phyloP scores from a whole-genome alignment of 2,329 filamentous ascomycete species.

The Esteya vermicola region DNA sequence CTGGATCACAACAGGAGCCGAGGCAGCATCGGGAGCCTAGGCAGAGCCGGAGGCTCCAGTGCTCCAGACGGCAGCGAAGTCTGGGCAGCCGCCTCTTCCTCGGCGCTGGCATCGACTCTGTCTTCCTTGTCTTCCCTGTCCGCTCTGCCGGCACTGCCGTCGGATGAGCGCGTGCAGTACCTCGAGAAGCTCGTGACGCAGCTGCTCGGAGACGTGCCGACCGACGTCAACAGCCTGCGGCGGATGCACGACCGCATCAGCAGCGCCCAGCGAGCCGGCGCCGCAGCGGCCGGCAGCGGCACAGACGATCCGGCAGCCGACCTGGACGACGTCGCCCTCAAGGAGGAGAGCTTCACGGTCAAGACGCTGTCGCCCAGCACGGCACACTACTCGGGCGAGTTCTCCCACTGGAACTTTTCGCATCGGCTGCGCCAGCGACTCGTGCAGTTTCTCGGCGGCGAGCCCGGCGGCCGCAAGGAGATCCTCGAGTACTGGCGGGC shows the following conservation, averaged over 20 bases:
- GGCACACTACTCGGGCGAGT: conserved; percentile 37
- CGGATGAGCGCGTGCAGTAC: conserved; percentile 2
- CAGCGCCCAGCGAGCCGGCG: background rate
- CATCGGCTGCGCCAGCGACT: conserved; percentile 20
- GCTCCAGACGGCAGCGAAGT: too few relatives aligned
- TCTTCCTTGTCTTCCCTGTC: too few relatives aligned
- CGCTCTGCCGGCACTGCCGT: too few relatives aligned
- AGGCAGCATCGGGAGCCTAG: too few relatives aligned
- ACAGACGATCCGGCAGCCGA: conserved; percentile 1
- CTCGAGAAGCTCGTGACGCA: conserved; percentile 9
- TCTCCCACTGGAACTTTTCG: conserved; percentile 39
- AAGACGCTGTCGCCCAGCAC: conserved; percentile 21
- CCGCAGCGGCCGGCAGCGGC: too few relatives aligned
- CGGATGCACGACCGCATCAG: conserved; percentile 10
- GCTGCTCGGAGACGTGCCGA: conserved; percentile 9
- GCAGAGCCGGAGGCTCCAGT: too few relatives aligned
- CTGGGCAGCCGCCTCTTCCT: too few relatives aligned
- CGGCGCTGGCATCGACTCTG: too few relatives aligned
- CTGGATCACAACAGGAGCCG: too few relatives aligned
- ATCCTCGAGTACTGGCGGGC: conserved; percentile 7
- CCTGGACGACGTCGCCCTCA: conserved; percentile 13
- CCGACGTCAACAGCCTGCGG: conserved; percentile 10
- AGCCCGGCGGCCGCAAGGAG: conserved; percentile 1
- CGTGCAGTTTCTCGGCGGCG: background rate
- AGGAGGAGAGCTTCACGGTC: conserved; percentile 15